Percentiles rank a stretch among this genome's conserved stretches.
Conservation (phyloP, 2,329 filamentous ascomycete genomes). For the Hortaea werneckii region DNA sequence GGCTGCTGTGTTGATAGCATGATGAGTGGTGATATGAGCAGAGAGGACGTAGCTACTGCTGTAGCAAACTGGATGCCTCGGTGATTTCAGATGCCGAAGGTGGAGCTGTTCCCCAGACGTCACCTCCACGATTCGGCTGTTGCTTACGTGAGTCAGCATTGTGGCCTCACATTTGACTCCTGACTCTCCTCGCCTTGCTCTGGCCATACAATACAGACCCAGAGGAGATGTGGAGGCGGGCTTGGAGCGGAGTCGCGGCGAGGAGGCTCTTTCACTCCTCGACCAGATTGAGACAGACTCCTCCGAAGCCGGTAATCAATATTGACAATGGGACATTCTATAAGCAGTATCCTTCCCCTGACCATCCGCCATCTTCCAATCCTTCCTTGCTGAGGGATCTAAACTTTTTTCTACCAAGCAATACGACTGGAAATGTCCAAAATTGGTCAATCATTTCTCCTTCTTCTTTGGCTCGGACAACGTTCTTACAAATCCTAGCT, state of each 20-base stretch:
- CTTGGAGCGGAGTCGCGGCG: neutral
- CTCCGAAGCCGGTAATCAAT: slow-evolving; percentile 36
- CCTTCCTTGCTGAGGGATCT: slow-evolving; percentile 64
- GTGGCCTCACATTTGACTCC: neutral
- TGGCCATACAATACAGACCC: too few relatives aligned
- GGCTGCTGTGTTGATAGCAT: slow-evolving; percentile 33
- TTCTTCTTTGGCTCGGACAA: slow-evolving; percentile 68
- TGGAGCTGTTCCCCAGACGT: neutral
- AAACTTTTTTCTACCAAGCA: slow-evolving; percentile 53
- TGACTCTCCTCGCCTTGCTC: neutral
- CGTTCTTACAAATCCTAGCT: slow-evolving; percentile 62
- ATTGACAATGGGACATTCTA: slow-evolving; percentile 79
- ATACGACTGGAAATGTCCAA: slow-evolving; percentile 27
- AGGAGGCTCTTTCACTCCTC: neutral
- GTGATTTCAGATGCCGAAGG: neutral
- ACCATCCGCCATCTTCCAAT: slow-evolving; percentile 42
- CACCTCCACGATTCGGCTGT: neutral
- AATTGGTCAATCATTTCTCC: slow-evolving; percentile 81
- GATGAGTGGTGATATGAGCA: neutral
- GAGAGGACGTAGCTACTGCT: too few relatives aligned
- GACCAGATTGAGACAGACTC: neutral
- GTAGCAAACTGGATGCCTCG: neutral
- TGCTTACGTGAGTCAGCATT: neutral
- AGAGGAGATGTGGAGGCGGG: neutral
- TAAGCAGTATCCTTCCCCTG: slow-evolving; percentile 53